Evolutionary conservation across 257 asterid species (phyloP).

Genomic region (Coffea eugenioides): DNA sequence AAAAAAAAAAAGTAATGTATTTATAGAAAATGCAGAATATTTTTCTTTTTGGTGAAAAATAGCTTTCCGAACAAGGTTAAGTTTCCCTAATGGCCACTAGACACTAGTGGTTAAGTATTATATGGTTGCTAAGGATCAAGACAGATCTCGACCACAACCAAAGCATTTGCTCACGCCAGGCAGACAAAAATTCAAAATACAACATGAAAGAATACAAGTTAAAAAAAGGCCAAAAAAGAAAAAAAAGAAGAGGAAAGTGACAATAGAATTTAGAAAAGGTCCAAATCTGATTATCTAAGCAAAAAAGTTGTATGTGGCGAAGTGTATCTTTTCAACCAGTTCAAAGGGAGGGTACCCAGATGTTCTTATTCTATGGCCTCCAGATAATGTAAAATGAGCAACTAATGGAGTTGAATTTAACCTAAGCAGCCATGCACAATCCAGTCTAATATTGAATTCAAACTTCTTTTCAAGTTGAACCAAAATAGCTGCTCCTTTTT

Average conservation of each 20-base stretch:
- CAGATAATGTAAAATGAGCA: not conserved
- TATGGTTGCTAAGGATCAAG: no score
- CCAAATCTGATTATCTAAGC: not conserved
- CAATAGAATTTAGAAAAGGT: not conserved
- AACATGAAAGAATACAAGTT: not conserved
- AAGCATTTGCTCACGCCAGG: not conserved
- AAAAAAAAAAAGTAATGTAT: no score
- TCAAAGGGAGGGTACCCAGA: not conserved
- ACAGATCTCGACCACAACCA: not conserved
- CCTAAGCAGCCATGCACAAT: not conserved
- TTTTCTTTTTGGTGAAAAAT: no score
- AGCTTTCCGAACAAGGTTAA: no score
- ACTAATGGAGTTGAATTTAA: not conserved
- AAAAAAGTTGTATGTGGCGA: not conserved
- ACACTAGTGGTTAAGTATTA: no score
- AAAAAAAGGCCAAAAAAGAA: not conserved
- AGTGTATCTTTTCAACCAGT: not conserved
- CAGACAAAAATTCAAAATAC: not conserved
- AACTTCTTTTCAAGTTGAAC: not conserved
- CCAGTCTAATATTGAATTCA: not conserved
- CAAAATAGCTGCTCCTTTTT: not conserved
- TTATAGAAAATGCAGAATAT: no score
- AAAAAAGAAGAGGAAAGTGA: not conserved
- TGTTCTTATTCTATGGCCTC: no score
- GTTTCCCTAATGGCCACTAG: no score